Evolutionary conservation across 495 filamentous ascomycete genomes (phyloP), one percentile per base, ranked within the genome.

Genomic region (Aspergillus nidulans): DNA sequence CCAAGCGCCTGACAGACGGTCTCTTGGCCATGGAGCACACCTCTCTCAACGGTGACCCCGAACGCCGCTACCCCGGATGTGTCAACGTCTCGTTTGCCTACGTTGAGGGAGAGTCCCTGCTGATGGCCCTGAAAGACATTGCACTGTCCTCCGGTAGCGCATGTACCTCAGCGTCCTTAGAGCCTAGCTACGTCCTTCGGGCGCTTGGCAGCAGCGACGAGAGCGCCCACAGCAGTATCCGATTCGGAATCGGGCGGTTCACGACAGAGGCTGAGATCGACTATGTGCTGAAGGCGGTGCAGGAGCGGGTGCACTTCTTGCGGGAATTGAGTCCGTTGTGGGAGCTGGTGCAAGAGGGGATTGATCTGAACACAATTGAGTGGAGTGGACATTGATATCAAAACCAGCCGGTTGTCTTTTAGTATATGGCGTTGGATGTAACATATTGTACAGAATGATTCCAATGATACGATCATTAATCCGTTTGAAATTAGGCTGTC

Each of bases 21-120:
- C 84, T 98, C 18, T 77, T 97, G 20, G 71, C 88, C 6, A 81
- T 98, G 70, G 94, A 97, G 68, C 94, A 97, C 73, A 96, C 94
- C 4, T 78, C 76, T 19, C 88, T 92, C 63, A 98, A 98, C 66
- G 94, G 94, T 47, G 90, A 92, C 68, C 81, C 85, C 0, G 69
- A 86, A 5, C 79, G 80, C 54, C 91, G 90, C 73, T 98, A 97
- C 71, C 91, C 95, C 12, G 94, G 94, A 60, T 98, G 95, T 68
- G 92, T 98, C 53, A 98, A 98, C 67, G 85, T 98, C 39, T 98
- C 94, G 5, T 98, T 98, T 63, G 94, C 94, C 39, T 98, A 97
- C 66, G 88, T 98, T 16, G 94, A 98, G 72, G 94, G 94, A 52
- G 94, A 98, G 69, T 97, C 92, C 5, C 86, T 98, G 4, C 81